These are phyloP conservation scores for Camellia sinensis DNA, from an alignment of 148 eudicot genomes.

Conservation along the genomic window DNA sequence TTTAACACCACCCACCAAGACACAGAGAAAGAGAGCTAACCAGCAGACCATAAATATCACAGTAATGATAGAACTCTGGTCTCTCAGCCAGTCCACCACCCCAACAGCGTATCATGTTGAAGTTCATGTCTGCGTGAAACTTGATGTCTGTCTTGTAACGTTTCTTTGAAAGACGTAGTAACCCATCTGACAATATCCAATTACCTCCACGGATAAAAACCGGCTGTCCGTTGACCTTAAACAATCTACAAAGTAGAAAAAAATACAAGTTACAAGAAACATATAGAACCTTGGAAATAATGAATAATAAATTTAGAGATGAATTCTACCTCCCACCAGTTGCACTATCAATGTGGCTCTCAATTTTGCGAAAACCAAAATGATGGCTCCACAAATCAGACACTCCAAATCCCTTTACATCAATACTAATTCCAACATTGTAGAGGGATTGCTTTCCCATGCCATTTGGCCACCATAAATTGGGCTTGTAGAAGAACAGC, in stretches of 20 bases:
- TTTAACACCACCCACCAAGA: background rate
- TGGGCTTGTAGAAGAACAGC: slow-evolving; percentile 89
- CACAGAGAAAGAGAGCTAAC: slow-evolving; percentile 41
- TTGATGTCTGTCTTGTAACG: slow-evolving; percentile 91
- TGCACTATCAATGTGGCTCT: slow-evolving; percentile 62
- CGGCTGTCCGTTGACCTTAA: slow-evolving; percentile 92
- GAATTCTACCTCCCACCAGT: slow-evolving; percentile 91
- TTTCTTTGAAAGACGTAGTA: slow-evolving; percentile 79
- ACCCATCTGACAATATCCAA: slow-evolving; percentile 97
- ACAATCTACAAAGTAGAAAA: slow-evolving; percentile 51
- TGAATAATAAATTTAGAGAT: background rate
- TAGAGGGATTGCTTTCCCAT: slow-evolving; percentile 97
- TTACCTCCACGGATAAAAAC: slow-evolving; percentile 98
- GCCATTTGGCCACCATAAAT: slow-evolving; percentile 99
- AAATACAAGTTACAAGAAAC: background rate
- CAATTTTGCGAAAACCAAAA: slow-evolving; percentile 94
- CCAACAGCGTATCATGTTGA: slow-evolving; percentile 99
- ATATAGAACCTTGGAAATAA: background rate
- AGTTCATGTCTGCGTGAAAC: slow-evolving; percentile 98
- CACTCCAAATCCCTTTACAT: slow-evolving; percentile 80
- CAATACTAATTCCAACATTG: slow-evolving; percentile 61
- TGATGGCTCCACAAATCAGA: slow-evolving; percentile 77
- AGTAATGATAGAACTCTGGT: slow-evolving; percentile 92
- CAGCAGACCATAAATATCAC: slow-evolving; percentile 88
- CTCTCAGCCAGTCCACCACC: slow-evolving; percentile 97